Evolutionary conservation across 2,329 filamentous ascomycete species (phyloP).

Genomic region (Fusarium sp.): DNA sequence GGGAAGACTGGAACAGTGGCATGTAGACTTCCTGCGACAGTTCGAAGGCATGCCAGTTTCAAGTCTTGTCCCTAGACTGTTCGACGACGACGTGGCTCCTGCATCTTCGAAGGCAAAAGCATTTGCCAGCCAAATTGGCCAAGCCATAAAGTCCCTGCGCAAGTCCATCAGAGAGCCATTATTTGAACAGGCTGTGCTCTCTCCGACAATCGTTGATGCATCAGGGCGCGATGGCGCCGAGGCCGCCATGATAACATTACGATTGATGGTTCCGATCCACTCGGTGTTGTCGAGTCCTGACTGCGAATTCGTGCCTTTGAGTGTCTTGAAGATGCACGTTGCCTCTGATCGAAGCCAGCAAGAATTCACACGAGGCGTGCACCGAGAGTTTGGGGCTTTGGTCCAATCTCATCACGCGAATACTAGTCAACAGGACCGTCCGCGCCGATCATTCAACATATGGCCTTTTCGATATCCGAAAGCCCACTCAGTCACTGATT

Average conservation of each 20-base stretch:
- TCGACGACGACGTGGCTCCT: conserved; percentile 54
- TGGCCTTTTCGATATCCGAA: conserved; percentile 9
- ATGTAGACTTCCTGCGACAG: conserved; percentile 67
- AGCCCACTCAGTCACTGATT: not conserved
- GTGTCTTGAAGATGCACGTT: conserved; percentile 77
- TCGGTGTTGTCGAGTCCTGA: conserved; percentile 64
- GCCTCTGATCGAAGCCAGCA: conserved; percentile 72
- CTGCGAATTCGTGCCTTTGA: conserved; percentile 72
- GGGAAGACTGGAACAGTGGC: conserved; percentile 67
- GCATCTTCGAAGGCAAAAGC: conserved; percentile 55
- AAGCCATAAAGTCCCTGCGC: conserved; percentile 58
- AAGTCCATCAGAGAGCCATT: conserved; percentile 60
- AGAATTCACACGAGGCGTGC: conserved; percentile 72
- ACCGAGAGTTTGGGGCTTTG: conserved; percentile 71
- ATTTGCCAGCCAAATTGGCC: conserved; percentile 63
- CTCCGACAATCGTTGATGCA: conserved; percentile 58
- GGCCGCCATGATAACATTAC: conserved; percentile 66
- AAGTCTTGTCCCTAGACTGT: conserved; percentile 48
- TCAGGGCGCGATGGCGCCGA: conserved; percentile 51
- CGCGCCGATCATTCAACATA: conserved; percentile 6
- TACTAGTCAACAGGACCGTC: not conserved
- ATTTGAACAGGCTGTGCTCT: conserved; percentile 62
- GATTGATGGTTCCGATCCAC: conserved; percentile 74
- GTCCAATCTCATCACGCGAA: conserved; percentile 48
- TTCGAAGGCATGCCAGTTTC: conserved; percentile 62